These are phyloP conservation scores for Wickerhamiella azyma DNA, from an alignment of 805 yeast species.

Conservation along the genomic window DNA sequence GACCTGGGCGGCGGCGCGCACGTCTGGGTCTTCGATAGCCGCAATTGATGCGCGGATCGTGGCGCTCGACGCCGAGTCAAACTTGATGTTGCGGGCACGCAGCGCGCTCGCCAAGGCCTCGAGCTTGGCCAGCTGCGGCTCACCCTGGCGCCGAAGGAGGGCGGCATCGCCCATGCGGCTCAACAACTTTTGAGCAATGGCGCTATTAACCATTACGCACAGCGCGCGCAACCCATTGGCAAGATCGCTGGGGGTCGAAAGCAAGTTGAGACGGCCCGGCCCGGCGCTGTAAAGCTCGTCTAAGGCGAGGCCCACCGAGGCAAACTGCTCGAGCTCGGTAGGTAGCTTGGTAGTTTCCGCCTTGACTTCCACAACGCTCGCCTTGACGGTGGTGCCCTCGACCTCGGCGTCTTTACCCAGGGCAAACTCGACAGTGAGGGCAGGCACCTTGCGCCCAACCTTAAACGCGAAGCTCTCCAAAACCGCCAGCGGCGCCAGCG, in stretches of 20 bases:
- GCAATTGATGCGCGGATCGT: constrained; percentile 60
- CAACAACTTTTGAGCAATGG: constrained; percentile 69
- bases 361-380: constrained; percentile 53
- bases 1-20: constrained; percentile 64
- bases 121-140: constrained; percentile 70
- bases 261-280: constrained; percentile 12
- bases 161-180: constrained; percentile 69
- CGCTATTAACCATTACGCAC: constrained; percentile 63
- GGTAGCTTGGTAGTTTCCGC: constrained; percentile 33
- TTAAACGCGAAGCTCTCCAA: constrained; percentile 29
- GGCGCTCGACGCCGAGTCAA: constrained; percentile 65
- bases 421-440: constrained; percentile 67
- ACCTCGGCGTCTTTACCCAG: constrained; percentile 64
- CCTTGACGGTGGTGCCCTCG: constrained; percentile 64
- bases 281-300: constrained; percentile 12
- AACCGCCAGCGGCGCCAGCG: constrained; percentile 41
- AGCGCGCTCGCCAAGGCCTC: constrained; percentile 67
- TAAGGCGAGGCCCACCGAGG: background rate
- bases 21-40: constrained; percentile 43
- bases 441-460: constrained; percentile 45
- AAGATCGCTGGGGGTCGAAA: constrained; percentile 26
- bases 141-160: constrained; percentile 72
- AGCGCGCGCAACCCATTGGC: constrained; percentile 44
- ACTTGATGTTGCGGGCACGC: constrained; percentile 34
- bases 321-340: background rate